Percentiles rank a stretch among this genome's conserved stretches.
These are phyloP conservation scores for Cercospora citrullina DNA, from an alignment of 2,329 filamentous ascomycete genomes.

Conservation along the genomic window DNA sequence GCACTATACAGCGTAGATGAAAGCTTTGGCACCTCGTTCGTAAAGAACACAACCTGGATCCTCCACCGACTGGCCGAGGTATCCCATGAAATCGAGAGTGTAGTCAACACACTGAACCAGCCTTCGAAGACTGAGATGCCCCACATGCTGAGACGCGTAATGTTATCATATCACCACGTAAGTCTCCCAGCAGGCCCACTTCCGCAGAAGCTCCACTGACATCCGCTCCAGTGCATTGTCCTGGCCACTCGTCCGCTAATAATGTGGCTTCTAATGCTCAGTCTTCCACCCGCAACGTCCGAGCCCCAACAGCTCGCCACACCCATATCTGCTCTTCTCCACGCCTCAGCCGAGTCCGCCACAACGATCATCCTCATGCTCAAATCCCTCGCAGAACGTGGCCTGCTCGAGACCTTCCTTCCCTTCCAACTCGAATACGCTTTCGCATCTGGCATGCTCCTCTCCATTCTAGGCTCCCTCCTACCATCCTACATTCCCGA, in stretches of 20 bases:
- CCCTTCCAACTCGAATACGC: conserved; percentile 31
- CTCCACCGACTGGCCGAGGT: conserved; percentile 29
- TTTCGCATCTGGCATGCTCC: conserved; percentile 27
- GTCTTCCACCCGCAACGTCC: conserved; percentile 14
- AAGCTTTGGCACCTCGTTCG: conserved; percentile 12
- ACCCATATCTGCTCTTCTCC: conserved; percentile 17
- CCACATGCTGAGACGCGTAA: conserved; percentile 19
- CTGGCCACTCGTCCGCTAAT: conserved; percentile 40
- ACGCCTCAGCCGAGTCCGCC: conserved; percentile 16
- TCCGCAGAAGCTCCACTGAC: not conserved
- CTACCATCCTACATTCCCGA: conserved; percentile 26
- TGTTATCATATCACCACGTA: conserved; percentile 21
- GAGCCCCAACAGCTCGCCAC: conserved; percentile 19
- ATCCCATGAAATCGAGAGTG: conserved; percentile 28
- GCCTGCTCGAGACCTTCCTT: conserved; percentile 25
- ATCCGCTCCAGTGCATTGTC: conserved; percentile 20
- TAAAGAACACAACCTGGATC: conserved; percentile 26
- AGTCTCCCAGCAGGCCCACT: not conserved
- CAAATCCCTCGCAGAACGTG: conserved; percentile 7
- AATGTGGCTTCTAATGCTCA: conserved; percentile 20
- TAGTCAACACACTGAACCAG: conserved; percentile 3
- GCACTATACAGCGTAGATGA: conserved; percentile 14
- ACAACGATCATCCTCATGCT: conserved; percentile 14
- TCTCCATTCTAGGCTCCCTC: conserved; percentile 25
- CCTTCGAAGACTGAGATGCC: conserved; percentile 9